Conservation (phyloP, 108 stramenopile genomes). For the Conticribra guillardii region DNA sequence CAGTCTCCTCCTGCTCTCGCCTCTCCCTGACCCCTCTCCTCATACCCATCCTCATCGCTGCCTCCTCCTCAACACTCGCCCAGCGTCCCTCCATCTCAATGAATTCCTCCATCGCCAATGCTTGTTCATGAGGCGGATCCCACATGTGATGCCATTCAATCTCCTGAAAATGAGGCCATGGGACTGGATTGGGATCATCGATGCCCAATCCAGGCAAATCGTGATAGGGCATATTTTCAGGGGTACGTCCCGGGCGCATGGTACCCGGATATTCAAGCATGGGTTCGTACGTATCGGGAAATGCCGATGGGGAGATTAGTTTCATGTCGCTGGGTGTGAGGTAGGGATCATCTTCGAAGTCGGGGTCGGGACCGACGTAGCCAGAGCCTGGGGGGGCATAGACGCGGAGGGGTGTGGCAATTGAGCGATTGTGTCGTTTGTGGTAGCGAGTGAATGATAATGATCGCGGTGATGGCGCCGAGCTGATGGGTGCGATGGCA, state of each 20-base stretch:
- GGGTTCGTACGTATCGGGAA: conserved; percentile 84
- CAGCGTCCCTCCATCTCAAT: conserved; percentile 82
- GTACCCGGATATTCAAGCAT: conserved; percentile 96
- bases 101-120: conserved; percentile 83
- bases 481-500: too few species aligned
- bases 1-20: conserved; percentile 73
- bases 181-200: conserved; percentile 84
- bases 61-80: conserved; percentile 85
- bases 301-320: conserved; percentile 33
- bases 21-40: conserved; percentile 69
- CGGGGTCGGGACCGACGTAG: conserved; percentile 31
- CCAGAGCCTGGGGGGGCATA: conserved; percentile 44
- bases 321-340: conserved; percentile 25
- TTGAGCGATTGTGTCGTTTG: neutral
- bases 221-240: conserved; percentile 86
- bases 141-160: conserved; percentile 91
- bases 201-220: conserved; percentile 76
- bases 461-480: conserved; percentile 4
- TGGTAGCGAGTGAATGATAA: neutral
- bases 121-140: conserved; percentile 83
- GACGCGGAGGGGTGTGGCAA: conserved; percentile 25
- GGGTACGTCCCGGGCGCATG: conserved; percentile 87
- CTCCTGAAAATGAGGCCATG: conserved; percentile 92
- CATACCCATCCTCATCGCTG: conserved; percentile 80
- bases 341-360: conserved; percentile 20